Evolutionary conservation across 371 early-diverging fungal species (phyloP), one percentile per base, ranked within the genome.

Genomic region (Gilbertella persicaria): DNA sequence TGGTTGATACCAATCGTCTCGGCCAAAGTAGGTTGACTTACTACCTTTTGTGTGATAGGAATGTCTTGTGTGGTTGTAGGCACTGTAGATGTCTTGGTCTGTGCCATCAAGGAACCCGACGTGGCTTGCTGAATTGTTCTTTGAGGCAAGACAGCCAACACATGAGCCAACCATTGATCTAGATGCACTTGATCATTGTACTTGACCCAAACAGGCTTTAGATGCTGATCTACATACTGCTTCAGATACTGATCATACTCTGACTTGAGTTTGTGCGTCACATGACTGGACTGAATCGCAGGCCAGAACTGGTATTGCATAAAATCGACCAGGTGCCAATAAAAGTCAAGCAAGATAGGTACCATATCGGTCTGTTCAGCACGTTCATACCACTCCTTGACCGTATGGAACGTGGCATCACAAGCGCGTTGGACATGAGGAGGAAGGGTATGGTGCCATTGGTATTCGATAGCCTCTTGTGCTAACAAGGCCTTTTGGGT

Each of bases 281-380:
- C 5, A 45, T 16, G 45, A 14, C 19, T 51, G 14, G 45, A 9
- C 19, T 58, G 20, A 19, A 58, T 10, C 16, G 39, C 28, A 4
- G 51, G 58, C 2, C 23, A 12, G 10, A 53, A 20, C 6, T 47
- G 40, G 4, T 23, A 21, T 8, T 53, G 40, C 9, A 40, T 24
- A 16, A 58, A 48, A 8, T 53, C 48, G 28, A 50, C 19, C 13
- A 36, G 24, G 0, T 4, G 10, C 26, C 37, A 41, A 20, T 53
- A 48, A 0, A 24, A 14, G 0, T 37, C 21, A 5, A 14, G 13
- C n/a, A 60, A 25, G 9, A 48, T 36, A 12, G 45, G 43, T 3
- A 29, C 10, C 7, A 60, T 4, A n/a, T 60, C 60, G 0, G 50
- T 48, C 2, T 42, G 42, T 24, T 53, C 60, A 4, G 60, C 54